Base-by-base conservation (phyloP, 2,329 filamentous ascomycete species). In the Pseudogymnoascus sp. region DNA sequence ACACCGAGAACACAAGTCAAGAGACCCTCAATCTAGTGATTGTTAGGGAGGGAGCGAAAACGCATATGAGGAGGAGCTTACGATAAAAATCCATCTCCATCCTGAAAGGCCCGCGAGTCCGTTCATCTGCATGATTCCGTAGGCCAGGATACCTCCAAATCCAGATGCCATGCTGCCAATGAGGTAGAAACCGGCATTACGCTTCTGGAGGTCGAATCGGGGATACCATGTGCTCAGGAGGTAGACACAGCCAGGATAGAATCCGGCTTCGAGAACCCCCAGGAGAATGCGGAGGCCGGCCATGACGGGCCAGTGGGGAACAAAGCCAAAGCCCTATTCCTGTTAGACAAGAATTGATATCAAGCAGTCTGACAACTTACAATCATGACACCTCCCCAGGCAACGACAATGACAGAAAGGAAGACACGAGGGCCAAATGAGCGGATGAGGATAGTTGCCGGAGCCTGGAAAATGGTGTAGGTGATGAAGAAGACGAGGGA, bases 321-420 rank as follows among this genome's bases (percentile, higher is more conserved):
- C 76, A 62, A 88, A 89, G 6, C 84, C 86, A 79, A 88, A 86
- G 2, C 83, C 81, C 60, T 62, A 26, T 60, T 13, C 26, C 41
- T 50, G 15, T 17, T 10, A 17, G 21, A 4, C 21, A 21, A 21
- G 21, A 21, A 21, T 21, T 21, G 2, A 21, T 21, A 21, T 21
- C 21, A 21, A 21, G 21, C 21, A 21, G 21, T 21, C 21, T 21
- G 21, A 21, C 21, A 21, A 21, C 17, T 44, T 11, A 44, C 47
- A 57, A 57, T 21, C 47, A 57, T 31, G 26, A 35, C 26, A 5
- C 26, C 26, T 5, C 47, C 47, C 47, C 47, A 57, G 6, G n/a
- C 17, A 24, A 57, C 3, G 13, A 13, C 10, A 11, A 57, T 57
- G 13, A 9, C 5, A 3, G 47, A 10, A n/a, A 35, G 47, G 13